Evolutionary conservation across 2,329 filamentous ascomycete species (phyloP), one percentile per base, ranked within the genome.

Genomic region (Exophiala viscosa): DNA sequence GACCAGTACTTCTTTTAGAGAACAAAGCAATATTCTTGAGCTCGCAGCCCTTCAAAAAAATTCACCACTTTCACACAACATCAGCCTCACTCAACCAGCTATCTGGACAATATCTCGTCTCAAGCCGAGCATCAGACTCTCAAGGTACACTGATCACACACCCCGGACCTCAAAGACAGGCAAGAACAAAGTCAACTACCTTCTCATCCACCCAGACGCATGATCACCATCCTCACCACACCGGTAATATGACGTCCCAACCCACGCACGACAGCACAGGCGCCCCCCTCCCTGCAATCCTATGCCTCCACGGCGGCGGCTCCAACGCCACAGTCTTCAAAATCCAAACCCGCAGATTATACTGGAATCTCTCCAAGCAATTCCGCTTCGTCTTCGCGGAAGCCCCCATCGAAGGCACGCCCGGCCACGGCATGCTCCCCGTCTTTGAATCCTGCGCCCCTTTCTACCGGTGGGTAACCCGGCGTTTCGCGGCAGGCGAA

Each of bases 221-320:
- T 2, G 23, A 18, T 2, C 38, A 20, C 38, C 14, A 11, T 6
- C n/a, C 1, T 9, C 14, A 20, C 38, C 13, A 31, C 11, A 28
- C 32, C 45, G 15, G 9, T 10, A 31, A 9, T 5, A 28, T 40
- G 28, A 42, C 18, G 4, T 23, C 40, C n/a, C 40, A 35, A 3
- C 53, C 55, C 1, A 59, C 54, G 17, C 54, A 62, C 48, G 50
- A 50, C 45, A 44, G 45, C 34, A 32, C 33, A 18, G 56, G 56
- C 3, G 32, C 46, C 13, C 51, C 50, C 5, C 59, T 66, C 28
- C 65, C 65, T 2, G 61, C 61, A 3, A 60, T 73, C 52, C 65
- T 73, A 31, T 69, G 68, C 64, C 67, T 74, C 31, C 71, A 73
- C 61, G 71, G 71, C 54, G 66, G 67, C 33, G 71, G 71, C 51